Percentiles rank a stretch among this genome's conserved stretches.
Conservation (phyloP, 371 early-diverging fungal genomes). For the Mucor sp. region DNA sequence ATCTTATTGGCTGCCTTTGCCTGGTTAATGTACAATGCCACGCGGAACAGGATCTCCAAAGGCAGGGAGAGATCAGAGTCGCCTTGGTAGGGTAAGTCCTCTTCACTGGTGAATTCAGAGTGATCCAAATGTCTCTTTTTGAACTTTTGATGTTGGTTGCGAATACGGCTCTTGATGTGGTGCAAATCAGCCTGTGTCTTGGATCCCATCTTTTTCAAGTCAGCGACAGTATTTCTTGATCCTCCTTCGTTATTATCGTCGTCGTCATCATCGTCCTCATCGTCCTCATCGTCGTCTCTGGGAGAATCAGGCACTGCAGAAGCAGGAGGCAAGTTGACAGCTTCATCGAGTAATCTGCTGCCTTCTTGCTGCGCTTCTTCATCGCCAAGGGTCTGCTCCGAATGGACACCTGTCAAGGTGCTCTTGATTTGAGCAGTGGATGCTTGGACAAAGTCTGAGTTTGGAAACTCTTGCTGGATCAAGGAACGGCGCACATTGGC, state of each 20-base stretch:
- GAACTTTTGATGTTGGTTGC: slow-evolving; percentile 15
- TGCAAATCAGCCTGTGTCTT: background rate
- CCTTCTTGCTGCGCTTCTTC: slow-evolving; percentile 13
- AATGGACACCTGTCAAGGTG: background rate
- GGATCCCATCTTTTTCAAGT: background rate
- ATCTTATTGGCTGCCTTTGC: slow-evolving; percentile 49
- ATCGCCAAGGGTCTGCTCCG: background rate
- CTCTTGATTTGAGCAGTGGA: slow-evolving; percentile 20
- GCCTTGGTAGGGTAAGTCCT: slow-evolving; percentile 43
- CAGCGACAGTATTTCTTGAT: background rate
- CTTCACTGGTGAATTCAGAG: slow-evolving; percentile 35
- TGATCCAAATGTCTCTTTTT: slow-evolving; percentile 20
- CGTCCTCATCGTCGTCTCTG: background rate
- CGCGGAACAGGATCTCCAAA: slow-evolving; percentile 57
- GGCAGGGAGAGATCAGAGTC: slow-evolving; percentile 59
- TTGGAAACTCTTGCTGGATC: slow-evolving; percentile 34
- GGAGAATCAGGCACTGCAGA: slow-evolving; percentile 4
- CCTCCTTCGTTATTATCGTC: background rate
- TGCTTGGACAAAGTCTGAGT: slow-evolving; percentile 22
- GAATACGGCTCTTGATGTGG: slow-evolving; percentile 6
- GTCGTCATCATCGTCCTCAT: background rate
- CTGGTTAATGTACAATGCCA: slow-evolving; percentile 55
- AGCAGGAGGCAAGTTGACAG: slow-evolving; percentile 4
- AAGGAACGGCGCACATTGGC: slow-evolving; percentile 36
- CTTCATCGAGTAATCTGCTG: slow-evolving; percentile 9